Base-by-base conservation (phyloP, 306 rosid genomes). In the Pterocarpus santalinus region DNA sequence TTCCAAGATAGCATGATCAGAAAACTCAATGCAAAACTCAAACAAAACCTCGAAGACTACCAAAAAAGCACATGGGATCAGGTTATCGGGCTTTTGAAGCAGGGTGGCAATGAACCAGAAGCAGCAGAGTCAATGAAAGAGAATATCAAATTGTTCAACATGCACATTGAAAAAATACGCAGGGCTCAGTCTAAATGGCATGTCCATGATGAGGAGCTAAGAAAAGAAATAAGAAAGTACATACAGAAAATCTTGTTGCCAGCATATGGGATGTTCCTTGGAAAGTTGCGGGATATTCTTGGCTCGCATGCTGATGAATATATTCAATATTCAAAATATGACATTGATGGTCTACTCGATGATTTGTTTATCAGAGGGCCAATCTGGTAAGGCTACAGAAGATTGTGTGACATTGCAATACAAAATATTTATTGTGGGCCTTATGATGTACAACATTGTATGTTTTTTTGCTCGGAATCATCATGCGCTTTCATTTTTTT, bases 41-140 rank as follows among this genome's bases (percentile, higher is more conserved):
- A 87, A 14, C 87, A 89, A 52, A 17, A 81, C 72, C 86, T 81
- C 6, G 78, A 58, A 43, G 85, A 74, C 75, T 94, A 89, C 78
- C 89, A 72, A 69, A 84, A 86, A 62, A 86, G 86, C 78, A 85
- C 95, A 2, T 92, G 94, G 97, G 83, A 75, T 69, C 87, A 83
- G 80, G 85, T 90, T n/a, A 3, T 86, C 47, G 88, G 82, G 3
- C 66, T 84, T 72, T 65, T 94, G 82, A 90, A 87, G 76, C 55
- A 72, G 2, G 98, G 89, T 4, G n/a, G 17, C 60, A 86, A 81
- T 1, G n/a, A 47, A 12, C 3, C 53, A 47, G 3, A 9, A 0
- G 3, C 10, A 0, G 36, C 5, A 2, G n/a, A 33, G 43, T 68
- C 4, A 8, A 10, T 78, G 82, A 68, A 68, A 78, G 60, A 57